phyloP scores from a whole-genome alignment of 768 basidiomycete species.

The Cubamyces sp. region DNA sequence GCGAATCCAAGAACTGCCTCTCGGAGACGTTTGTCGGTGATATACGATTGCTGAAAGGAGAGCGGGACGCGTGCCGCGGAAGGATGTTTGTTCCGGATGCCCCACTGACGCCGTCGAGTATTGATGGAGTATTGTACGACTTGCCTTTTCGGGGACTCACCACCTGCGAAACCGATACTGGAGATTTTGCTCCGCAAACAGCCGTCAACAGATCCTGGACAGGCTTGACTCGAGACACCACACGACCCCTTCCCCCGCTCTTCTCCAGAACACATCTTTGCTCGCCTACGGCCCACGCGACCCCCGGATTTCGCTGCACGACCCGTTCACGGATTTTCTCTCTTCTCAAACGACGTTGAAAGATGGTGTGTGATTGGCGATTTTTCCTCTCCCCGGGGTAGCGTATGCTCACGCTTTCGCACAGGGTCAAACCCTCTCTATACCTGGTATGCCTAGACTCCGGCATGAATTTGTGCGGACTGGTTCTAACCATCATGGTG shows the following conservation, averaged over 20 bases:
- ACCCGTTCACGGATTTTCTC: conserved; percentile 1
- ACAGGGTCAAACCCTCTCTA: conserved; percentile 37
- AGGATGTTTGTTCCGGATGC: neutral
- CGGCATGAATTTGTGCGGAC: neutral
- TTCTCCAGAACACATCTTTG: conserved; percentile 3
- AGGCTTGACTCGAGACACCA: conserved; percentile 31
- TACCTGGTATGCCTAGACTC: conserved; percentile 27
- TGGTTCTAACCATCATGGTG: neutral
- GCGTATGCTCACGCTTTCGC: neutral
- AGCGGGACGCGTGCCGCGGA: neutral
- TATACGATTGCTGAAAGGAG: neutral
- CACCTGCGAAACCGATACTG: conserved; percentile 21
- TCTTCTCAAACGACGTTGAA: conserved; percentile 5
- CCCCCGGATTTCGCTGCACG: neutral
- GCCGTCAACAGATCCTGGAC: conserved; percentile 31
- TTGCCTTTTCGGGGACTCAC: conserved; percentile 29
- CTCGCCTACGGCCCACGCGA: conserved; percentile 2
- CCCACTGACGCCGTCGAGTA: conserved; percentile 2
- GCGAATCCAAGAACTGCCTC: neutral
- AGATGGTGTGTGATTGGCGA: conserved; percentile 27
- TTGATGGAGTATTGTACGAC: neutral
- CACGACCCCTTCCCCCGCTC: conserved; percentile 27
- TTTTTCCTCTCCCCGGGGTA: neutral
- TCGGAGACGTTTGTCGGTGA: neutral
- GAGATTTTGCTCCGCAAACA: conserved; percentile 35